Base-by-base conservation (phyloP, 495 filamentous ascomycete species). In the Astrocystis sublimbata region DNA sequence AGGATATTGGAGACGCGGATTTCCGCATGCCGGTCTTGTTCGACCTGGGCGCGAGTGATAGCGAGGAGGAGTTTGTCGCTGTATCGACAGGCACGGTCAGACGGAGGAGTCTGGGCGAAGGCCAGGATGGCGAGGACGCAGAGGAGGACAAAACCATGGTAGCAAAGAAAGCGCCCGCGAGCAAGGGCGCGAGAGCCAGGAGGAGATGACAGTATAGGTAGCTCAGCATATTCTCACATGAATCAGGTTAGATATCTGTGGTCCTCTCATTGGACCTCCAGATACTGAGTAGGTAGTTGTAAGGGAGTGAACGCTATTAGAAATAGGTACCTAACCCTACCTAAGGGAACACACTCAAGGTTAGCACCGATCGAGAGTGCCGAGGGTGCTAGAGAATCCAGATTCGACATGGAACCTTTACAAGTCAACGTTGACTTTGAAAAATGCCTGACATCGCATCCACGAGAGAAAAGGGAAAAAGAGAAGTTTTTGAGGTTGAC, bases 21-120 rank as follows among this genome's bases (percentile, higher is more conserved):
- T 98, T 97, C 75, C 80, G 85, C 31, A 92, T 98, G 87, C 94
- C 94, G 4, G 88, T 98, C 1, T 76, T 96, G 17, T 81, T 96
- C 47, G 90, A 96, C 68, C 81, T 96, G 47, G 86, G 85, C 36
- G 89, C 89, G 59, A 85, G 81, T 43, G 85, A 86, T 57, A 85
- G 84, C 68, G 93, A 94, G 65, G 94, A 97, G 61, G 96, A 98
- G 65, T 90, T 94, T 64, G 83, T 96, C 13, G 85, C 89, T 24
- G 87, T 96, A 55, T 90, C 89, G 0, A 86, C 91, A 0, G 93
- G 93, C 0, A 93, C 92, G 35, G 89, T 93, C 80, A 79, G 93
- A 41, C 78, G 90, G 19, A 89, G 91, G 64, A 92, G 87, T 24
- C 66, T 78, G 5, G 77, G 78, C 4, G 79, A 81, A 28, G 71